Conservation (phyloP, 2,329 filamentous ascomycete genomes). For the Monosporascus ibericus region DNA sequence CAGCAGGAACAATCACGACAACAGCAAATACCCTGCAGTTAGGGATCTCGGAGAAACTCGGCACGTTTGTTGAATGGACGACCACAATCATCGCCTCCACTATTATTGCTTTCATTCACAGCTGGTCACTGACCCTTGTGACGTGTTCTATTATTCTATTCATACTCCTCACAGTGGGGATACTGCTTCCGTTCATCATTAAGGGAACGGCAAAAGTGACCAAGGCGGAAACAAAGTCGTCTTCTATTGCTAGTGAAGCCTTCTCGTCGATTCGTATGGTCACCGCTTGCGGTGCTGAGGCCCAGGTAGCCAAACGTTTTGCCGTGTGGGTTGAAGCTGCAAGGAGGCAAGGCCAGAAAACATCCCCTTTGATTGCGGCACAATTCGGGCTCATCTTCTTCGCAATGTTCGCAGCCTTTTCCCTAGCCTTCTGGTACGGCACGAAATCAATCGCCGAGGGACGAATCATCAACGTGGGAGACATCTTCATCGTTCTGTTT, state of each 20-base stretch:
- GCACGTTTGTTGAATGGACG: conserved; percentile 49
- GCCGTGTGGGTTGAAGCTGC: conserved; percentile 49
- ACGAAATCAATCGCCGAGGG: conserved; percentile 43
- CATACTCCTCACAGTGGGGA: conserved; percentile 41
- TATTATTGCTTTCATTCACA: conserved; percentile 50
- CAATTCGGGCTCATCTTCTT: conserved; percentile 54
- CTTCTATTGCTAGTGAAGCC: conserved; percentile 55
- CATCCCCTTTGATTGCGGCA: conserved; percentile 43
- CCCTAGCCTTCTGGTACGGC: conserved; percentile 58
- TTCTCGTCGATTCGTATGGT: conserved; percentile 56
- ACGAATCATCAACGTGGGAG: conserved; percentile 42
- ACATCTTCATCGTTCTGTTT: conserved; percentile 51
- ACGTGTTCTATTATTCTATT: conserved; percentile 52
- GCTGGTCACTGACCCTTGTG: conserved; percentile 55
- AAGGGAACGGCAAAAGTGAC: conserved; percentile 41
- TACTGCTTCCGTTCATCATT: conserved; percentile 49
- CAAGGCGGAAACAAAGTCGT: conserved; percentile 50
- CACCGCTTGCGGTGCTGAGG: conserved; percentile 55
- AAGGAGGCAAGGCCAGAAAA: conserved; percentile 40
- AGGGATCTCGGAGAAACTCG: conserved; percentile 59
- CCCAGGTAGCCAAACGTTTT: conserved; percentile 47
- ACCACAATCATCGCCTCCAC: conserved; percentile 47
- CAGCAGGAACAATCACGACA: conserved; percentile 57
- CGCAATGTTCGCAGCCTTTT: conserved; percentile 45
- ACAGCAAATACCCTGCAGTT: conserved; percentile 59